These are phyloP conservation scores for Pythium biforme DNA, from an alignment of 352 stramenopile species.

Conservation along the genomic window DNA sequence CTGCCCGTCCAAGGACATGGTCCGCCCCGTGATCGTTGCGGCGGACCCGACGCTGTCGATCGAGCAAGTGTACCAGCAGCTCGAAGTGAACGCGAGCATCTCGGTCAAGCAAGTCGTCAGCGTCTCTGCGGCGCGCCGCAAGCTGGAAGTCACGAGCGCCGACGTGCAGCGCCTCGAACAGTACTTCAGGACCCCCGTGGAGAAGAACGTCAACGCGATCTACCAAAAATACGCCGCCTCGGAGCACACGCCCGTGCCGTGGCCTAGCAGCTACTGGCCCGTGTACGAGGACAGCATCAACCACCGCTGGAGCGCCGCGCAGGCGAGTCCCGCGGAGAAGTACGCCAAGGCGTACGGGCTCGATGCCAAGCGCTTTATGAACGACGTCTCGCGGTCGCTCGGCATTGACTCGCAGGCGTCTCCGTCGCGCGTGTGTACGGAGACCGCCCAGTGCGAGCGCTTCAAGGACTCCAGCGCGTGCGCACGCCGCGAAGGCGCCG, in stretches of 20 bases:
- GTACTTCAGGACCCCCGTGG: slow-evolving; percentile 18
- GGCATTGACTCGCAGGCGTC: slow-evolving; percentile 10
- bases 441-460: not conserved
- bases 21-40: not conserved
- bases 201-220: slow-evolving; percentile 23
- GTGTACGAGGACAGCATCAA: slow-evolving; percentile 68
- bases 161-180: slow-evolving; percentile 23
- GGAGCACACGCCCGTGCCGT: slow-evolving; percentile 4
- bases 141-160: slow-evolving; percentile 15
- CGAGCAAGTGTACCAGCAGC: slow-evolving; percentile 8
- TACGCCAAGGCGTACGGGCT: slow-evolving; percentile 23
- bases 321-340: slow-evolving; percentile 24
- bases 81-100: not conserved
- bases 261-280: slow-evolving; percentile 52
- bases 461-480: slow-evolving; percentile 14
- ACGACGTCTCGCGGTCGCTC: slow-evolving; percentile 19
- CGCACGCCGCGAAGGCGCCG: not conserved
- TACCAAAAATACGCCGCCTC: slow-evolving; percentile 12
- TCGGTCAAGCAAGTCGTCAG: not conserved
- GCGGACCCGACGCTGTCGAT: slow-evolving; percentile 10
- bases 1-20: slow-evolving; percentile 1
- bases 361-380: slow-evolving; percentile 20
- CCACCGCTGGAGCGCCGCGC: slow-evolving; percentile 25
- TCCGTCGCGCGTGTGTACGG: not conserved
- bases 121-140: not conserved